A percentile compares a stretch with the other conserved stretches of the same genome.
Evolutionary conservation across 1,139 yeast species (phyloP).

Genomic region (Chernovozyma aurita): DNA sequence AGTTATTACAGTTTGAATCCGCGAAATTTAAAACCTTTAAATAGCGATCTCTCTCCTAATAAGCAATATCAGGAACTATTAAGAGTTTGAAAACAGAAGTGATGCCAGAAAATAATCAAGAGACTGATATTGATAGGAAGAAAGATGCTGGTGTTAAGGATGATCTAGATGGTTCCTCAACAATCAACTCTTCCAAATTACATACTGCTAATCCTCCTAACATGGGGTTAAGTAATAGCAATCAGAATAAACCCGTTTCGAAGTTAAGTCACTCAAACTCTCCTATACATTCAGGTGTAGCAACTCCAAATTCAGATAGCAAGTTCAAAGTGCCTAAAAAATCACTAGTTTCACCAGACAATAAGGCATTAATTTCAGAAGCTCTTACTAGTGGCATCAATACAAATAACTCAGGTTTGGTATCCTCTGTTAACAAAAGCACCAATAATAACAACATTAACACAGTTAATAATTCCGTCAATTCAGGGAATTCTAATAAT

Average conservation of each 20-base stretch:
- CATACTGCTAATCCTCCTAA: not conserved
- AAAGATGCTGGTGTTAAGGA: not conserved
- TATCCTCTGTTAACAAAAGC: not conserved
- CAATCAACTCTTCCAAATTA: not conserved
- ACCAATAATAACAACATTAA: not conserved
- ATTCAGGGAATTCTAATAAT: not conserved
- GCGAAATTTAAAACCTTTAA: no score
- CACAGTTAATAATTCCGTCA: not conserved
- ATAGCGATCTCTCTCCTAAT: no score
- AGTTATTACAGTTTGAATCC: no score
- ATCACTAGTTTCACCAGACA: not conserved
- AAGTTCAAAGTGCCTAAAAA: not conserved
- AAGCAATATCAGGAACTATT: not conserved
- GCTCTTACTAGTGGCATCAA: not conserved
- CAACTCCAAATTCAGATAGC: not conserved
- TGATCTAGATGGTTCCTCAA: not conserved
- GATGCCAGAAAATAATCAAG: not conserved
- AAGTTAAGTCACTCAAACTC: no score
- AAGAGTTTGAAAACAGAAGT: not conserved
- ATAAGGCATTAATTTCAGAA: not conserved
- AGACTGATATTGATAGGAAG: not conserved
- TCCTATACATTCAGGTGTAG: not conserved
- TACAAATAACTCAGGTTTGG: not conserved
- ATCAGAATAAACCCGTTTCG: not conserved
- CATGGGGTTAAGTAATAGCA: not conserved